A percentile compares a stretch with the other conserved stretches of the same genome.
Evolutionary conservation across 495 filamentous ascomycete species (phyloP).

Genomic region (Podospora fimiseda): DNA sequence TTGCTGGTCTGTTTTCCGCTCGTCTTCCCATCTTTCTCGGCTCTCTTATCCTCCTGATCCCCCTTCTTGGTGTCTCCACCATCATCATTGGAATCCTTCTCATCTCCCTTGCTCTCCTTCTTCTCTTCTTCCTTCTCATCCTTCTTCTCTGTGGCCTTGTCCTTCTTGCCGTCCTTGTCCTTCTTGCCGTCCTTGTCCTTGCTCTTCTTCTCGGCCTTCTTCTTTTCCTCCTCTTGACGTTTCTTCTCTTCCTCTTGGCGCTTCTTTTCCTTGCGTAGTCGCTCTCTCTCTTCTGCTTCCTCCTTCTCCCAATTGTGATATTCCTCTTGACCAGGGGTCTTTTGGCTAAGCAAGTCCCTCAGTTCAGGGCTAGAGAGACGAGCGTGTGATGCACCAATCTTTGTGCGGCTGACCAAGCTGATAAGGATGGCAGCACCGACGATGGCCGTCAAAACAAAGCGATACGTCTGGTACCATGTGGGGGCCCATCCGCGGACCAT

Average conservation of each 20-base stretch:
- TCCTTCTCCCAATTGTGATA: slow-evolving; percentile 33
- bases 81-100: not conserved
- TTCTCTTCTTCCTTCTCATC: slow-evolving; percentile 9
- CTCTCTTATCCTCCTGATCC: not conserved
- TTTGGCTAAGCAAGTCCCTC: slow-evolving; percentile 31
- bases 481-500: slow-evolving; percentile 76
- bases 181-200: slow-evolving; percentile 1
- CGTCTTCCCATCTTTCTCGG: not conserved
- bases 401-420: slow-evolving; percentile 77
- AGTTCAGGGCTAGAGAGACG: slow-evolving; percentile 56
- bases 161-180: not conserved
- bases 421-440: slow-evolving; percentile 84
- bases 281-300: slow-evolving; percentile 30
- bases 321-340: slow-evolving; percentile 38
- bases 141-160: not conserved
- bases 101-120: not conserved
- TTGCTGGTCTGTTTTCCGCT: not conserved
- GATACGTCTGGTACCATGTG: slow-evolving; percentile 86
- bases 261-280: slow-evolving; percentile 27
- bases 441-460: slow-evolving; percentile 90
- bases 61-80: not conserved
- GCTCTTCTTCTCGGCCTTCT: slow-evolving; percentile 12
- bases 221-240: slow-evolving; percentile 23
- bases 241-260: slow-evolving; percentile 30
- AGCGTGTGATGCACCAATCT: slow-evolving; percentile 56